These are phyloP conservation scores for Smittium culicis DNA, from an alignment of 371 early-diverging fungal genomes.

Conservation along the genomic window DNA sequence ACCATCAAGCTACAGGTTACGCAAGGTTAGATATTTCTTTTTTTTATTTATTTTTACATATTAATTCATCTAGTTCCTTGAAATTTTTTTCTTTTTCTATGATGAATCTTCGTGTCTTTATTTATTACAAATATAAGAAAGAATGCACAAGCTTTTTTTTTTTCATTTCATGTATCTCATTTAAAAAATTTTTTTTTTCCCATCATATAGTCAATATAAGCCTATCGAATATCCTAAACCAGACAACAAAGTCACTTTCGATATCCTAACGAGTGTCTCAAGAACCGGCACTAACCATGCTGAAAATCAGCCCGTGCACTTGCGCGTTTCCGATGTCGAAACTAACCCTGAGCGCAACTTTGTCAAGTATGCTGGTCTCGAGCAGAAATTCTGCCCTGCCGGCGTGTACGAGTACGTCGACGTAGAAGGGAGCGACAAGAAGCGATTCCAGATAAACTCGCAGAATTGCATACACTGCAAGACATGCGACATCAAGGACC, in stretches of 20 bases:
- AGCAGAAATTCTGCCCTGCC: conserved; percentile 93
- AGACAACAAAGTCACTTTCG: conserved; percentile 88
- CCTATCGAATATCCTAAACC: conserved; percentile 97
- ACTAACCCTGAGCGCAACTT: conserved; percentile 71
- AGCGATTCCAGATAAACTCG: conserved; percentile 94
- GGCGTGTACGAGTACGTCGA: conserved; percentile 97
- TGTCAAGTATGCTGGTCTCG: conserved; percentile 86
- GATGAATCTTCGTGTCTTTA: no score
- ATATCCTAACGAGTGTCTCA: conserved; percentile 80
- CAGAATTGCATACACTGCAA: conserved; percentile 98
- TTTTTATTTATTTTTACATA: no score
- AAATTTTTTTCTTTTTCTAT: no score
- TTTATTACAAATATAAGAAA: no score
- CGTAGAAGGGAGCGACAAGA: conserved; percentile 63
- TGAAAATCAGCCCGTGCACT: conserved; percentile 90
- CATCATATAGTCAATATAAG: conserved; percentile 33
- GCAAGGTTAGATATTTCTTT: conserved; percentile 27
- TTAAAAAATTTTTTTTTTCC: neutral
- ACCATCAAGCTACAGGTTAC: conserved; percentile 60
- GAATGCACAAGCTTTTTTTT: no score
- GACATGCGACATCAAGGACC: conserved; percentile 98
- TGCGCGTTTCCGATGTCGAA: conserved; percentile 55
- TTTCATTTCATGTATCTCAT: neutral
- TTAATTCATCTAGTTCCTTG: no score
- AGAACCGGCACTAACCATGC: conserved; percentile 91